Base-by-base conservation (phyloP, 2,329 filamentous ascomycete species). In the Clonostachys rosea region DNA sequence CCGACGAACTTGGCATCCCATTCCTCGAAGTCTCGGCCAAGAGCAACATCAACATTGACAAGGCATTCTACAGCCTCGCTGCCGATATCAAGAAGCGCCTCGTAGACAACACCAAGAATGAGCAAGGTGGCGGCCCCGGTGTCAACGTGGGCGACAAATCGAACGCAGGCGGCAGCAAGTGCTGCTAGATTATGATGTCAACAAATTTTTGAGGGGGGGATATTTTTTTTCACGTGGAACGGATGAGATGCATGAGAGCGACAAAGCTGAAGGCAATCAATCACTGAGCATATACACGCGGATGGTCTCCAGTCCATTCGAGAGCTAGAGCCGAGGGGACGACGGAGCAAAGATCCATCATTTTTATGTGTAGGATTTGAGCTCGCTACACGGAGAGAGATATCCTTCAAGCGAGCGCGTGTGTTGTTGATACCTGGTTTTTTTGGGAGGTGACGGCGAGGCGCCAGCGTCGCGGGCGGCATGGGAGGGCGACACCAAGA, bases 31-130 rank as follows among this genome's bases (percentile, higher is more conserved):
- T 99, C 52, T 95, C 90, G 16, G 94, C 94, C 55, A 99, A 99
- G 81, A 92, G 89, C 76, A 97, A 97, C 76, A 96, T 96, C 83
- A 99, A 99, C 73, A 95, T 99, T 62, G 94, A 99, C 71, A 91
- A 96, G 76, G 94, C 94, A 16, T 99, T 99, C 68, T 97, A 95
- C 76, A 91, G 81, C 66, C 82, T 99, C 58, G 94, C 94, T 14
- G 83, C 87, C 55, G 92, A 97, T 65, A 97, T 99, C 77, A 99
- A 99, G 84, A 96, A 96, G 80, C 85, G 90, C 58, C 86, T 96
- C 68, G 94, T 96, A 70, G 92, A 97, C 68, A 95, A 86, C 54
- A 83, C 85, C 56, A 90, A 92, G 76, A 82, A 82, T 54, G 88
- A 94, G 57, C 79, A 83, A 59, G 69, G 76, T 35, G 63, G 73